Conservation (phyloP, 768 basidiomycete species). For the Ramaria sp. region DNA sequence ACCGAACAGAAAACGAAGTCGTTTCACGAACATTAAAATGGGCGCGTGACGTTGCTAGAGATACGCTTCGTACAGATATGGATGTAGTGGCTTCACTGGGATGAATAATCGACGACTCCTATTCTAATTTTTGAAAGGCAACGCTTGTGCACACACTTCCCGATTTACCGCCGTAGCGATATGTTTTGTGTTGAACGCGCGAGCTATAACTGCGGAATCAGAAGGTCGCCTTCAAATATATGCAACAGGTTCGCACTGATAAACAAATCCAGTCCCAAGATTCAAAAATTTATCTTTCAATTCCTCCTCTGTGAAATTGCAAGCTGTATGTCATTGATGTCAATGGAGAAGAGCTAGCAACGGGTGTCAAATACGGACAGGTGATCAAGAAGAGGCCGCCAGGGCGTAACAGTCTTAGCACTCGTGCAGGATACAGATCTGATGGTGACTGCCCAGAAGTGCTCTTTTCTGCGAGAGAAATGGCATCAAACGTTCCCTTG, state of each 20-base stretch:
- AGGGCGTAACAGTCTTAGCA: constrained; percentile 45
- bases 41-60: constrained; percentile 56
- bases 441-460: constrained; percentile 40
- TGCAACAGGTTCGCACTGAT: constrained; percentile 41
- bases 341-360: not conserved
- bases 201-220: constrained; percentile 33
- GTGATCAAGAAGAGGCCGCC: constrained; percentile 71
- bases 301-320: constrained; percentile 80
- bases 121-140: constrained; percentile 45
- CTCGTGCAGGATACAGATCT: constrained; percentile 47
- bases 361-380: constrained; percentile 34
- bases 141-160: constrained; percentile 63
- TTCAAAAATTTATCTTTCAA: constrained; percentile 42
- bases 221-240: not conserved
- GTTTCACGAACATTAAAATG: constrained; percentile 43
- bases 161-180: constrained; percentile 66
- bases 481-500: constrained; percentile 86
- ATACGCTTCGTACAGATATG: constrained; percentile 55
- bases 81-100: constrained; percentile 26
- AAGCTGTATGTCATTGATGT: constrained; percentile 32
- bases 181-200: constrained; percentile 58
- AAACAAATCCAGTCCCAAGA: constrained; percentile 37
- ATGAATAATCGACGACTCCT: not conserved
- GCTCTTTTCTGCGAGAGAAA: constrained; percentile 58
- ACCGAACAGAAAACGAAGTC: constrained; percentile 25